phyloP scores from a whole-genome alignment of 2,329 filamentous ascomycete species.

The Fusarium coffeatum region DNA sequence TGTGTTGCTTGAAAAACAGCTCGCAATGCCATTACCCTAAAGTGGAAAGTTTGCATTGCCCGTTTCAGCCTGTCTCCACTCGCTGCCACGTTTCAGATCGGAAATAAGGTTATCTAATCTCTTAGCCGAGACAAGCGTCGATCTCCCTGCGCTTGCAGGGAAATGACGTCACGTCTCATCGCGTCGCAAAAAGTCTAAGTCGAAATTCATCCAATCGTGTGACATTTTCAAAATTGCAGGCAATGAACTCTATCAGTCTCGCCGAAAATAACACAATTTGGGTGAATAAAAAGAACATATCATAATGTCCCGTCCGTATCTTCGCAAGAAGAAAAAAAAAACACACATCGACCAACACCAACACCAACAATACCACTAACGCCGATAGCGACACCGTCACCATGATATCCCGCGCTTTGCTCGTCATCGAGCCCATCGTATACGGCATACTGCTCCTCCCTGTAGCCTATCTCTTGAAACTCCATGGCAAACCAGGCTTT shows the following conservation, averaged over 20 bases:
- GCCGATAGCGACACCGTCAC: accelerated
- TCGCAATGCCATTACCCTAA: neutral
- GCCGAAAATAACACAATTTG: neutral
- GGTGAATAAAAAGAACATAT: neutral
- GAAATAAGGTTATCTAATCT: neutral
- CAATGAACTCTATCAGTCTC: neutral
- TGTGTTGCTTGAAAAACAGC: accelerated
- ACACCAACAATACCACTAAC: neutral
- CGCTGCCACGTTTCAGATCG: neutral
- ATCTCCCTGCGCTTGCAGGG: accelerated
- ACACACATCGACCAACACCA: neutral
- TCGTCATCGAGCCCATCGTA: neutral
- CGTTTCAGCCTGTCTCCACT: neutral
- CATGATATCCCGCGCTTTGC: neutral
- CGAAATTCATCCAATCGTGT: neutral
- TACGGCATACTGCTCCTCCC: neutral
- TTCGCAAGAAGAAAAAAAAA: neutral
- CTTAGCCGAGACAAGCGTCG: neutral
- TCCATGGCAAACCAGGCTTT: neutral
- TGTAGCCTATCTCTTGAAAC: neutral
- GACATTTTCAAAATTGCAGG: neutral
- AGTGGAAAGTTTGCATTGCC: neutral
- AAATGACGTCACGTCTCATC: accelerated
- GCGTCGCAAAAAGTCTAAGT: neutral
- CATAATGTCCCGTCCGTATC: neutral